phyloP scores from a whole-genome alignment of 2,329 filamentous ascomycete species.

The Ophiostoma sp. region DNA sequence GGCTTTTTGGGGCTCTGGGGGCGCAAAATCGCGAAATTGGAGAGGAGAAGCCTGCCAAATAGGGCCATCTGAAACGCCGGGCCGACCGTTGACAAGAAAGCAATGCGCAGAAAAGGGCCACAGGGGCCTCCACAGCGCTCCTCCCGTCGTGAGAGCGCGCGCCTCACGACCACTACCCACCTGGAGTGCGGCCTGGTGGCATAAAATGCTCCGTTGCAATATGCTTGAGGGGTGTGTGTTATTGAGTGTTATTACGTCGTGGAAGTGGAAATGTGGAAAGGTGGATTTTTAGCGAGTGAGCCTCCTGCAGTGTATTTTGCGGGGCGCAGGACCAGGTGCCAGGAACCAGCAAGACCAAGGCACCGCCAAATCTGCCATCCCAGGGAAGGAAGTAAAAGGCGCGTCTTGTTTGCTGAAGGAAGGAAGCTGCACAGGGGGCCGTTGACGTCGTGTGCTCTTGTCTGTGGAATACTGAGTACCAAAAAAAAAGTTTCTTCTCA shows the following conservation, averaged over 20 bases:
- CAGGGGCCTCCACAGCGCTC: neutral
- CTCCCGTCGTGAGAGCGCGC: neutral
- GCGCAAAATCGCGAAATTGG: neutral
- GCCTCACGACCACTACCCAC: neutral
- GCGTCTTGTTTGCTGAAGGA: neutral
- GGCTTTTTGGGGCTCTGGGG: neutral
- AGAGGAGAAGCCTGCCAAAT: neutral
- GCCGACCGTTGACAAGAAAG: conserved; percentile 1
- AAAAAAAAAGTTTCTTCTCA: neutral
- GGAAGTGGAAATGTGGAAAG: neutral
- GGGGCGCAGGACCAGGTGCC: conserved; percentile 1
- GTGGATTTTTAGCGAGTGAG: neutral
- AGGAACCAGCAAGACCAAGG: neutral
- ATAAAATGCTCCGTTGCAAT: neutral
- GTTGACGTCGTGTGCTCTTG: neutral
- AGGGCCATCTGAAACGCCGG: conserved; percentile 23
- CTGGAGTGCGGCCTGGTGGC: neutral
- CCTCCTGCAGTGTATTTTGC: conserved; percentile 14
- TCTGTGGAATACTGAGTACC: neutral
- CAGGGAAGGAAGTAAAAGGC: conserved; percentile 9
- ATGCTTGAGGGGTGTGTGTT: neutral
- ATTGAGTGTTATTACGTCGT: neutral
- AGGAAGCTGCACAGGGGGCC: neutral
- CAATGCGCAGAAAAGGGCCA: conserved; percentile 1
- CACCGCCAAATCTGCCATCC: neutral